phyloP scores from a whole-genome alignment of 768 basidiomycete species.

The Lanmaoa pseudosensibilis region DNA sequence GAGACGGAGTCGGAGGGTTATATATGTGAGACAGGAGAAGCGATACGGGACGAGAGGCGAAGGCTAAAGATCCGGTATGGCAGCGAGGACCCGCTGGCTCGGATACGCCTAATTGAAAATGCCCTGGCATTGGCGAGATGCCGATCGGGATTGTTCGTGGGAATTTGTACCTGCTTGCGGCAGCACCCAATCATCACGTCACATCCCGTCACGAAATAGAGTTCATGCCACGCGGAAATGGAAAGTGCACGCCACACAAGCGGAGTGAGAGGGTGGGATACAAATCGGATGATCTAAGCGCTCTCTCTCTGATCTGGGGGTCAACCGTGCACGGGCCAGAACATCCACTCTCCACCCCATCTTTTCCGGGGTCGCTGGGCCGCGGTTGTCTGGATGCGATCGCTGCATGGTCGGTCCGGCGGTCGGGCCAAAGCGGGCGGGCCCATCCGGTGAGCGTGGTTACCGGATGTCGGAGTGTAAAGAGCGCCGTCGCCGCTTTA shows the following conservation, averaged over 20 bases:
- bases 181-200: constrained; percentile 8
- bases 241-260: constrained; percentile 47
- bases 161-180: constrained; percentile 14
- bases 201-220: constrained; percentile 20
- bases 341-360: no score
- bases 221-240: constrained; percentile 40
- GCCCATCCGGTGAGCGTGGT: no score
- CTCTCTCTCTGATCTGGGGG: no score
- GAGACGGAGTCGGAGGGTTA: constrained; percentile 25
- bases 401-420: no score
- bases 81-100: constrained; percentile 24
- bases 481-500: constrained; percentile 8
- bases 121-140: constrained; percentile 31
- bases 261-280: constrained; percentile 41
- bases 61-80: constrained; percentile 51
- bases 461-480: constrained; percentile 6
- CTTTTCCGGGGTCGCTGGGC: no score
- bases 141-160: constrained; percentile 27
- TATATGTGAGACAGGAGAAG: constrained; percentile 34
- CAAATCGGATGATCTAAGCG: no score
- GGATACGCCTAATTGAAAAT: constrained; percentile 35
- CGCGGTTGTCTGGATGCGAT: no score
- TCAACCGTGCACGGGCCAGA: background rate
- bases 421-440: background rate
- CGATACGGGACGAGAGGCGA: constrained; percentile 24